phyloP scores from a whole-genome alignment of 257 asterid genomes.

The Nicotiana paniculata region DNA sequence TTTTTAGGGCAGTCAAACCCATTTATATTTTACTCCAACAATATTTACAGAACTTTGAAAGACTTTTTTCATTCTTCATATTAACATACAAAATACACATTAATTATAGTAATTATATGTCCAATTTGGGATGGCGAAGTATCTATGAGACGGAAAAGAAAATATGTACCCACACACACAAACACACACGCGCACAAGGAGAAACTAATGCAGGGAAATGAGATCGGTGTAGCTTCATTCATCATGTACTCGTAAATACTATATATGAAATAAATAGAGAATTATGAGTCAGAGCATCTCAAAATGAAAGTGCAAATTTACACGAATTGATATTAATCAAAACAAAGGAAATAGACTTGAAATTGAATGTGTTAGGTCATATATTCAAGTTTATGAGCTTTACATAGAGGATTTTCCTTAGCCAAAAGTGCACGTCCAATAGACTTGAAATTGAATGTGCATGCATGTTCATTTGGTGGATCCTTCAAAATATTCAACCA shows the following conservation, averaged over 20 bases:
- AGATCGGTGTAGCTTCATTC: background rate
- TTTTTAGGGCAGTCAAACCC: no score
- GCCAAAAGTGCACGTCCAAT: conserved; percentile 10
- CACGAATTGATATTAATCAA: background rate
- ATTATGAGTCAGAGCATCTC: no score
- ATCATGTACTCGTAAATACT: background rate
- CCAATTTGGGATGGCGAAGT: background rate
- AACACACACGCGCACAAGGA: background rate
- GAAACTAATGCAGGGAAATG: no score
- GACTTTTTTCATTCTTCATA: background rate
- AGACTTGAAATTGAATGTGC: conserved; percentile 23
- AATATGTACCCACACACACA: no score
- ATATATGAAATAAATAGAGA: background rate
- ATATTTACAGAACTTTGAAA: no score
- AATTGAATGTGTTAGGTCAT: background rate
- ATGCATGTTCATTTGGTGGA: conserved; percentile 33
- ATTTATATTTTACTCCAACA: no score
- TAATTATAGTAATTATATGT: background rate
- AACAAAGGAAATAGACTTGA: conserved; percentile 1
- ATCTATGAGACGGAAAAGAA: background rate
- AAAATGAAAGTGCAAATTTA: background rate
- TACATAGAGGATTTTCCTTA: conserved; percentile 23
- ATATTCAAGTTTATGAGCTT: conserved; percentile 8
- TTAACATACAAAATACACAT: background rate
- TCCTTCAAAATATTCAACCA: conserved; percentile 18